phyloP scores from a whole-genome alignment of 345 rosid genomes.

The Heritiera fomes region DNA sequence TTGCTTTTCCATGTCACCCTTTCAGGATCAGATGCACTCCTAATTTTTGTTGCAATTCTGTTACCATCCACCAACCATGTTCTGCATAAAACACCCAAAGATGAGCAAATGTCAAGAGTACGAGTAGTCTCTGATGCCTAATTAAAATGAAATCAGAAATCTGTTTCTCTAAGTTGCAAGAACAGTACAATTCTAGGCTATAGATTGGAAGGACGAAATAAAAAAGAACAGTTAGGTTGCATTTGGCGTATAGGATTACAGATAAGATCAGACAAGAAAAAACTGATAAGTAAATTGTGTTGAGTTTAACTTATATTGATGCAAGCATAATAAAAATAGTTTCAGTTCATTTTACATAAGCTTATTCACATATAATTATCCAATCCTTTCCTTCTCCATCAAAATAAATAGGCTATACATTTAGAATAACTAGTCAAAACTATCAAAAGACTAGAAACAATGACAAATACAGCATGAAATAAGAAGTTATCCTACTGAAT shows the following conservation, averaged over 20 bases:
- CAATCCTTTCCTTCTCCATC: neutral
- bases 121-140: neutral
- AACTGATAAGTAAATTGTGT: neutral
- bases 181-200: neutral
- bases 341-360: neutral
- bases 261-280: neutral
- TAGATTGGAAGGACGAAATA: neutral
- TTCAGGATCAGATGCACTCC: constrained; percentile 71
- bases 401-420: neutral
- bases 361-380: neutral
- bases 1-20: constrained; percentile 73
- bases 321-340: neutral
- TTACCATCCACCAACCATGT: constrained; percentile 85
- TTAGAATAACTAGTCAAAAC: neutral
- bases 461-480: neutral
- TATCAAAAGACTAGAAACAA: neutral
- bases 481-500: neutral
- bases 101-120: neutral
- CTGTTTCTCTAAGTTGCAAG: neutral
- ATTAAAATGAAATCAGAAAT: neutral
- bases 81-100: constrained; percentile 41
- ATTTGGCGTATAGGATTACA: neutral
- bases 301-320: neutral
- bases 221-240: neutral
- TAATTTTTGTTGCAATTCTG: constrained; percentile 82